Conservation (phyloP, 495 filamentous ascomycete genomes). For the Glutinoglossum americanum region DNA sequence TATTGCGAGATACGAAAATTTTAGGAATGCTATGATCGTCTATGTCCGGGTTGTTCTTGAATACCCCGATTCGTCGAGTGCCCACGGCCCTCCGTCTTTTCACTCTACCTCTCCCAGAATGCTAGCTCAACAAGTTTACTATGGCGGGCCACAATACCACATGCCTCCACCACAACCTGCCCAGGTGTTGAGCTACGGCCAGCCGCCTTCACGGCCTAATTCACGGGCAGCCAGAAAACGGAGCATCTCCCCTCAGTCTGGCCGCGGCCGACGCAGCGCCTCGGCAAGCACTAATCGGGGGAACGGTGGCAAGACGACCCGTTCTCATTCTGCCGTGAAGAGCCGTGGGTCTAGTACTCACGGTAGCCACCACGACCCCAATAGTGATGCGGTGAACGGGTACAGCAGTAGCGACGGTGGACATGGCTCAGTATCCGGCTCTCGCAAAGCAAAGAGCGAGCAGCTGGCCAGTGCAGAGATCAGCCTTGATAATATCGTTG, state of each 20-base stretch:
- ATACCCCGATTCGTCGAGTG: slow-evolving; percentile 5
- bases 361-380: slow-evolving; percentile 32
- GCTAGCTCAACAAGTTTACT: slow-evolving; percentile 10
- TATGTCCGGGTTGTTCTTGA: slow-evolving; percentile 68
- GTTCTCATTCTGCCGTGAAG: slow-evolving; percentile 20
- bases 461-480: slow-evolving; percentile 86
- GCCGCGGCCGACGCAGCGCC: slow-evolving; percentile 53
- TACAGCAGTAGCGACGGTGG: slow-evolving; percentile 70
- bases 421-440: slow-evolving; percentile 43
- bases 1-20: slow-evolving; percentile 89
- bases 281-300: slow-evolving; percentile 32
- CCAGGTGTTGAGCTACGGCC: slow-evolving; percentile 28
- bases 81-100: slow-evolving; percentile 13
- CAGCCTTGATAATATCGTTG: slow-evolving; percentile 91
- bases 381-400: slow-evolving; percentile 41
- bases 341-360: slow-evolving; percentile 47
- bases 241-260: slow-evolving; percentile 60
- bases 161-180: slow-evolving; percentile 30
- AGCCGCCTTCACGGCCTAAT: slow-evolving; percentile 39
- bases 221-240: slow-evolving; percentile 50
- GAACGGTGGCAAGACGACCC: background rate
- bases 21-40: slow-evolving; percentile 70
- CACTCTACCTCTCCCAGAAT: slow-evolving; percentile 16
- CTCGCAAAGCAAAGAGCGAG: slow-evolving; percentile 53
- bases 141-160: slow-evolving; percentile 12